Conservation (phyloP, 2,329 filamentous ascomycete species). For the Simplicillium sp. region DNA sequence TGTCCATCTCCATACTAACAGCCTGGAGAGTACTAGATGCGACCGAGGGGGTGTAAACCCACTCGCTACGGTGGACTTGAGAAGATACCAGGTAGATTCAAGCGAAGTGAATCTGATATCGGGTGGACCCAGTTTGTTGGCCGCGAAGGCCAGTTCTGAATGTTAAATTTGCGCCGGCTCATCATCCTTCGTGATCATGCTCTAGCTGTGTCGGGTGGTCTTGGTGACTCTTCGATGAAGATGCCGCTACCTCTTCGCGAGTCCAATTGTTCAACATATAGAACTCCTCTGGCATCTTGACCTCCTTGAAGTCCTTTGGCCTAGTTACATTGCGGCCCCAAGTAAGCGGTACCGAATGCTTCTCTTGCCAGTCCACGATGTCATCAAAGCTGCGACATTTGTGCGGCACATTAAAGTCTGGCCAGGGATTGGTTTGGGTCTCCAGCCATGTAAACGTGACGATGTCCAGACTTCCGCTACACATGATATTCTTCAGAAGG, state of each 20-base stretch:
- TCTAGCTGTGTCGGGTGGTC: too few relatives aligned
- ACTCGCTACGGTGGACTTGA: too few relatives aligned
- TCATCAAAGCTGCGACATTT: conserved; percentile 11
- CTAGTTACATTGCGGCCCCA: conserved; percentile 3
- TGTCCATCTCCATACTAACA: too few relatives aligned
- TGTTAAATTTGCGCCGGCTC: too few relatives aligned
- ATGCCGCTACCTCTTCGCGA: neutral
- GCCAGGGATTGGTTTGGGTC: conserved; percentile 5
- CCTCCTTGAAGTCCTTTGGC: conserved; percentile 1
- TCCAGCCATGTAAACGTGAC: conserved; percentile 10
- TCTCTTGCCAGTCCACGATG: conserved; percentile 10
- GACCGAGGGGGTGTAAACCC: too few relatives aligned
- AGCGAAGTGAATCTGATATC: too few relatives aligned
- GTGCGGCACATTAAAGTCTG: conserved; percentile 10
- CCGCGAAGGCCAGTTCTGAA: too few relatives aligned
- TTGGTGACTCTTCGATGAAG: too few relatives aligned
- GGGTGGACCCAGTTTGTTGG: too few relatives aligned
- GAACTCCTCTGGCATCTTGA: conserved; percentile 2
- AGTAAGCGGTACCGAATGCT: conserved; percentile 1
- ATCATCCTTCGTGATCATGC: too few relatives aligned
- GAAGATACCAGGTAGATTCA: too few relatives aligned
- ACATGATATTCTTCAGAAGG: conserved; percentile 11
- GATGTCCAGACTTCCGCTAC: conserved; percentile 9
- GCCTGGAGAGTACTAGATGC: too few relatives aligned
- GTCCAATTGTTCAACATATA: conserved; percentile 2